Conservation (phyloP, 768 basidiomycete genomes). For the Podaxis sp. region DNA sequence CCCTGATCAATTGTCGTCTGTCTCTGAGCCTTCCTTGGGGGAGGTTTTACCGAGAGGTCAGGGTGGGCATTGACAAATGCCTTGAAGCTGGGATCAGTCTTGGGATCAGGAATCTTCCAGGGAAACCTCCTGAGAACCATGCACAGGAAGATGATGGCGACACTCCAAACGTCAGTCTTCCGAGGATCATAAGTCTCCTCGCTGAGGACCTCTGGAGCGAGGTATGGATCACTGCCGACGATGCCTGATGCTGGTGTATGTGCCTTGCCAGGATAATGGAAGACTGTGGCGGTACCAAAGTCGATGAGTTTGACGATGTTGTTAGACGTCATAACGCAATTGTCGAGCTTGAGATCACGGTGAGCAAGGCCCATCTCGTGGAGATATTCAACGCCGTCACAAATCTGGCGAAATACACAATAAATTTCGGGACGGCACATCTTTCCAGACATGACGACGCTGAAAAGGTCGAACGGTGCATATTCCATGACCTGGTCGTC, state of each 20-base stretch:
- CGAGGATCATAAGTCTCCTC: conserved; percentile 87
- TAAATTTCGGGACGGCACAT: conserved; percentile 98
- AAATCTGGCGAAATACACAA: conserved; percentile 98
- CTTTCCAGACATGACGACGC: conserved; percentile 98
- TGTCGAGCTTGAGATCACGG: conserved; percentile 98
- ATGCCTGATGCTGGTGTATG: conserved; percentile 79
- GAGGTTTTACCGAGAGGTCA: conserved; percentile 58
- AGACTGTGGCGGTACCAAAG: conserved; percentile 99
- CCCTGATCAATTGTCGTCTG: conserved; percentile 12
- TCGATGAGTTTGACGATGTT: conserved; percentile 99
- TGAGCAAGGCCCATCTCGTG: conserved; percentile 98
- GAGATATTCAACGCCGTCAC: conserved; percentile 96
- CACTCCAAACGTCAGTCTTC: conserved; percentile 98
- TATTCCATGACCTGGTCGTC: conserved; percentile 92
- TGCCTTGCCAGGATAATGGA: conserved; percentile 94
- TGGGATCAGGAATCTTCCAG: conserved; percentile 97
- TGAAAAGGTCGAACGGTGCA: conserved; percentile 97
- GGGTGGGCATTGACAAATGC: conserved; percentile 93
- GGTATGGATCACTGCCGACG: conserved; percentile 97
- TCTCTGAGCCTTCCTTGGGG: conserved; percentile 27
- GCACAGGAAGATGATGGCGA: conserved; percentile 98
- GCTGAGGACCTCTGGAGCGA: conserved; percentile 91
- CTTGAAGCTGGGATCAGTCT: conserved; percentile 87
- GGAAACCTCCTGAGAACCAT: conserved; percentile 98
- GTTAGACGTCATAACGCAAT: conserved; percentile 96